phyloP scores from a whole-genome alignment of 805 yeast genomes.

The Ogataea glucozyma region DNA sequence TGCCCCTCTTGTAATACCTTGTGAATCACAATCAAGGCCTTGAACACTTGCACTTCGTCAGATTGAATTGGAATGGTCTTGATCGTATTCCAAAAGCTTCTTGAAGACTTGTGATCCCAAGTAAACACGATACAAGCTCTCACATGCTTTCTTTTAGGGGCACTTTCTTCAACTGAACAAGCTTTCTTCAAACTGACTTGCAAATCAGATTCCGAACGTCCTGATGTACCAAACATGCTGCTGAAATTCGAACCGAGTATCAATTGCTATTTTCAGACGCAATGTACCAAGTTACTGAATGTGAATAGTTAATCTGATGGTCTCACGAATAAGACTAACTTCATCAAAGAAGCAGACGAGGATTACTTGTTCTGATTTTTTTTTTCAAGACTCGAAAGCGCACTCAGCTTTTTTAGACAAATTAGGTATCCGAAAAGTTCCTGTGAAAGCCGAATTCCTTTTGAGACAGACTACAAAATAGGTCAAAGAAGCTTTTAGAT shows the following conservation, averaged over 20 bases:
- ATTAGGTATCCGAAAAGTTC: neutral
- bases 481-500: no score
- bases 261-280: no score
- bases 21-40: slow-evolving; percentile 81
- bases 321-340: no score
- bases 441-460: no score
- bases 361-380: no score
- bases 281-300: no score
- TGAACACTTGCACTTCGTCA: slow-evolving; percentile 83
- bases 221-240: slow-evolving; percentile 24
- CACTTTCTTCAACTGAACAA: slow-evolving; percentile 78
- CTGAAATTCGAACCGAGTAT: no score
- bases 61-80: slow-evolving; percentile 76
- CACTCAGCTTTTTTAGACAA: neutral
- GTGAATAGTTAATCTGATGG: no score
- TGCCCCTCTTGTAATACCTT: slow-evolving; percentile 99
- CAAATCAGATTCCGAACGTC: slow-evolving; percentile 41
- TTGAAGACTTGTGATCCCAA: slow-evolving; percentile 89
- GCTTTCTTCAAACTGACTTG: slow-evolving; percentile 72
- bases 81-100: slow-evolving; percentile 81
- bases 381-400: neutral
- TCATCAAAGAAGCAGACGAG: no score
- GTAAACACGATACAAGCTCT: slow-evolving; percentile 93
- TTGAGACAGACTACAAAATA: no score
- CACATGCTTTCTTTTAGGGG: slow-evolving; percentile 95